Conservation (phyloP, 2,329 filamentous ascomycete genomes). For the Paraphoma chrysanthemicola region DNA sequence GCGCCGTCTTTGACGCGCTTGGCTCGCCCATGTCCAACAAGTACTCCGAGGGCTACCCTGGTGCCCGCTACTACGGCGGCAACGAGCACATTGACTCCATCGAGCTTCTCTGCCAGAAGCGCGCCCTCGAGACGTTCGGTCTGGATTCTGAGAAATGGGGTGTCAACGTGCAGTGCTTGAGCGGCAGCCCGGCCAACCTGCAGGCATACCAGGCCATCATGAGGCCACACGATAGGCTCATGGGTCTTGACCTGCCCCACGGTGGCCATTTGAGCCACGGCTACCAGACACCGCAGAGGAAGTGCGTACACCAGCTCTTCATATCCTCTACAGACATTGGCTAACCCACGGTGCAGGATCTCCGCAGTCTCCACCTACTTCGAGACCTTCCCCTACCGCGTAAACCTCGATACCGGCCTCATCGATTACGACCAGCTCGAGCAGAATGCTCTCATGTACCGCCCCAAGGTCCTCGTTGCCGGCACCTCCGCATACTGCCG, state of each 20-base stretch:
- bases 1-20: slow-evolving; percentile 54
- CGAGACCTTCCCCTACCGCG: slow-evolving; percentile 93
- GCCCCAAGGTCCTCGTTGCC: slow-evolving; percentile 94
- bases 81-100: slow-evolving; percentile 95
- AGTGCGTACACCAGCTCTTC: slow-evolving; percentile 60
- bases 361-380: slow-evolving; percentile 99
- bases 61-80: slow-evolving; percentile 93
- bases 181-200: slow-evolving; percentile 92
- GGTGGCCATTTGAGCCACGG: slow-evolving; percentile 95
- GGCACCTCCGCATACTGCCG: slow-evolving; percentile 96
- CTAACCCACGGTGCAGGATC: slow-evolving; percentile 61
- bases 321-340: too few species aligned
- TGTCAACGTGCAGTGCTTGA: slow-evolving; percentile 88
- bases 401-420: slow-evolving; percentile 86
- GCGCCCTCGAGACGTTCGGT: slow-evolving; percentile 86
- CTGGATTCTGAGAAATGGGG: slow-evolving; percentile 89
- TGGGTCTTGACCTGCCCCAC: slow-evolving; percentile 95
- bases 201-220: slow-evolving; percentile 98
- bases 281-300: slow-evolving; percentile 94
- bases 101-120: slow-evolving; percentile 86
- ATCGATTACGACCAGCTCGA: slow-evolving; percentile 96
- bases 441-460: slow-evolving; percentile 84
- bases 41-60: slow-evolving; percentile 98
- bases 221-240: slow-evolving; percentile 92
- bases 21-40: slow-evolving; percentile 76